Conservation (phyloP, 1,139 yeast species). For the Geotrichum restrictum region DNA sequence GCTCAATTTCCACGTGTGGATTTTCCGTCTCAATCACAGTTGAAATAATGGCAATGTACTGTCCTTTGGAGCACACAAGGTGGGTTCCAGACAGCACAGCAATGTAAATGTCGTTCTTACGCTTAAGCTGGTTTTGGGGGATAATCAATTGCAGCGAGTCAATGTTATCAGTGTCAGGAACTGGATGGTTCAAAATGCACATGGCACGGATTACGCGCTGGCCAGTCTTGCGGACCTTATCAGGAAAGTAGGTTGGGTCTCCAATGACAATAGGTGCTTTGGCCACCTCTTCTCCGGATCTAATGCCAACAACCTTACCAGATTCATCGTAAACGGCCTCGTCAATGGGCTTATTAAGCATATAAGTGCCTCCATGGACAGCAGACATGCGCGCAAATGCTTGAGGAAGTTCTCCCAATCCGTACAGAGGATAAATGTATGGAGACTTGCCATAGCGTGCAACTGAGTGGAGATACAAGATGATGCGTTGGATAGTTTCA, state of each 20-base stretch:
- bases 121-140: conserved; percentile 91
- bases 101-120: conserved; percentile 91
- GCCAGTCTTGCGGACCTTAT: conserved; percentile 79
- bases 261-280: conserved; percentile 93
- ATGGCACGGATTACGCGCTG: conserved; percentile 89
- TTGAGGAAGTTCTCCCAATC: conserved; percentile 96
- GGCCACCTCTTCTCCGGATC: conserved; percentile 87
- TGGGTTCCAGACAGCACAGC: conserved; percentile 89
- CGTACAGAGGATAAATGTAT: conserved; percentile 91
- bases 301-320: conserved; percentile 77
- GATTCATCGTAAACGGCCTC: conserved; percentile 71
- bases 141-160: conserved; percentile 92
- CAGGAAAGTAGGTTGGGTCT: conserved; percentile 97
- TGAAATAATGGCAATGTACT: conserved; percentile 88
- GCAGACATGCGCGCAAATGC: conserved; percentile 97
- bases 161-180: conserved; percentile 74
- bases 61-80: conserved; percentile 85
- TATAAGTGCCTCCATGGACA: conserved; percentile 96
- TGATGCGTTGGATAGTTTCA: conserved; percentile 82
- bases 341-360: conserved; percentile 94
- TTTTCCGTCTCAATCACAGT: conserved; percentile 91
- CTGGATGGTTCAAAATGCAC: conserved; percentile 86
- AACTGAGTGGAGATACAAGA: conserved; percentile 82
- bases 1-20: conserved; percentile 88
- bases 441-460: conserved; percentile 97